phyloP scores from a whole-genome alignment of 352 stramenopile species.

The Globisporangium paroecandrum region DNA sequence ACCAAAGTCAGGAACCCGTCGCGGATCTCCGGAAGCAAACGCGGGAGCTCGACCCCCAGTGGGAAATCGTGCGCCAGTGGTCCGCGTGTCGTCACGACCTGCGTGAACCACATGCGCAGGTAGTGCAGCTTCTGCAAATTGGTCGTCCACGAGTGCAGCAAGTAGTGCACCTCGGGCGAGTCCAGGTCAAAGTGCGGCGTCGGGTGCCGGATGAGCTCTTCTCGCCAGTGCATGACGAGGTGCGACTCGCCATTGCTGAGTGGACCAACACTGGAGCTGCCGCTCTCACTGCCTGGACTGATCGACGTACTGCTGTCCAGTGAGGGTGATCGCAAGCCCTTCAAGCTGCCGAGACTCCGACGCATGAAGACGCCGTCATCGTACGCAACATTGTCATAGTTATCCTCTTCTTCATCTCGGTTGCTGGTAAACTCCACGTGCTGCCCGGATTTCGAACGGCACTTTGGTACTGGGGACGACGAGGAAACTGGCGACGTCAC shows the following conservation, averaged over 20 bases:
- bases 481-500: conserved; percentile 12
- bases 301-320: conserved; percentile 9
- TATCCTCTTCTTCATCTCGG: not conserved
- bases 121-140: conserved; percentile 70
- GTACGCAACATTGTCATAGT: not conserved
- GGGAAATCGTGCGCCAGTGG: conserved; percentile 50
- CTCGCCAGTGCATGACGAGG: conserved; percentile 30
- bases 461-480: not conserved
- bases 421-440: not conserved
- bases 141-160: conserved; percentile 60
- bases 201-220: conserved; percentile 67
- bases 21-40: conserved; percentile 61
- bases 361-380: not conserved
- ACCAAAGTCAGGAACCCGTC: conserved; percentile 76
- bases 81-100: conserved; percentile 35
- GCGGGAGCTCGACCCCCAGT: conserved; percentile 62
- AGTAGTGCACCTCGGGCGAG: conserved; percentile 70
- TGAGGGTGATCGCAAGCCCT: conserved; percentile 1
- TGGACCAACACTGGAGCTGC: conserved; percentile 8
- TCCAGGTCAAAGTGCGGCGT: conserved; percentile 72
- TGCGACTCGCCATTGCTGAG: conserved; percentile 8
- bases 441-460: not conserved
- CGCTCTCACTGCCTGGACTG: conserved; percentile 15
- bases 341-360: not conserved
- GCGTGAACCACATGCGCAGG: conserved; percentile 60